Base-by-base conservation (phyloP, 202 grass and related monocot species). In the Elaeis oleifera region DNA sequence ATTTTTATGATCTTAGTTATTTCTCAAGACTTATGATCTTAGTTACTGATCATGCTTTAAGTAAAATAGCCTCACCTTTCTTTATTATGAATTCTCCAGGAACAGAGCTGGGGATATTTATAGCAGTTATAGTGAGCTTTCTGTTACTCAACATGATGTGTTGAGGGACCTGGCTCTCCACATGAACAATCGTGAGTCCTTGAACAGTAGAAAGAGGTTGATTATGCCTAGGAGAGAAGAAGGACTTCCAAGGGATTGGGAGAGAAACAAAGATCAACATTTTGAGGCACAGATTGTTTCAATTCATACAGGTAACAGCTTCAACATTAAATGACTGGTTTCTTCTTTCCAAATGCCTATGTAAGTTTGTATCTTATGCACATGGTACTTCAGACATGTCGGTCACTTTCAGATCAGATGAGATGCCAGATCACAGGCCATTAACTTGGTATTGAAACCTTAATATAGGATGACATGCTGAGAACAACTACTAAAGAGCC, bases 211-310 rank as follows among this genome's bases (percentile, higher is more conserved):
- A 22, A 79, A 39, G 72, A 69, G 72, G 8, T 61, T 99, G 69
- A 77, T 89, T 49, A 99, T 99, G 85, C 81, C 94, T 23, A 92
- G 84, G 84, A 92, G 85, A 73, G 94, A 99, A 80, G 72, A 80
- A 64, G 62, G 70, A 53, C 85, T 99, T 72, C 85, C 85, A 0
- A 86, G 67, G 59, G 85, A 86, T 31, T 99, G 94, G 94, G 81
- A 86, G 61, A 89, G 94, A 70, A 81, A 89, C 29, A 92, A 86
- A 62, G 72, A 81, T 25, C 52, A 56, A 51, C 76, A 63, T 0
- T 92, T 92, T 66, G 88, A 92, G 72, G 88, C 94, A 60, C 94
- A 92, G 71, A 99, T 92, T 64, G 80, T 99, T 77, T 99, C 94
- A 52, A 84, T 99, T 77, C 82, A 99, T 70, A 92, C 94, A 89